Evolutionary conservation across 2,329 filamentous ascomycete genomes (phyloP).

Genomic region (Ophiostoma pallidulum): DNA sequence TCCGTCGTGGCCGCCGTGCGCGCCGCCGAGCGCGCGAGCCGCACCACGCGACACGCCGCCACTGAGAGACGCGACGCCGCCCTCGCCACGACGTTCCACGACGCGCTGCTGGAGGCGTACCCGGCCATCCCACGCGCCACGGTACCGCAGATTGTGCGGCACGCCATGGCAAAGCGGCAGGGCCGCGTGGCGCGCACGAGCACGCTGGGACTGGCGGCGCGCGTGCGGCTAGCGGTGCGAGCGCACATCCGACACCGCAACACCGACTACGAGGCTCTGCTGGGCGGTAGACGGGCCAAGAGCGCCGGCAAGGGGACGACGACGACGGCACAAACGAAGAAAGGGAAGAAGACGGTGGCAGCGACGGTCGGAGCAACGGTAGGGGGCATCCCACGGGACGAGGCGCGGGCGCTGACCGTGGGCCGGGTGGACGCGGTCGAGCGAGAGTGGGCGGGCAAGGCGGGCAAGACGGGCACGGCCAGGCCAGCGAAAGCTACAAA

Average conservation of each 20-base stretch:
- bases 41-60: slow-evolving; percentile 23
- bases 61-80: slow-evolving; percentile 27
- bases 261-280: slow-evolving; percentile 36
- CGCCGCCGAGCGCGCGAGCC: slow-evolving; percentile 24
- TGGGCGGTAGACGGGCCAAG: slow-evolving; percentile 16
- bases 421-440: slow-evolving; percentile 6
- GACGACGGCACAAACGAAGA: no score
- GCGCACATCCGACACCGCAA: slow-evolving; percentile 40
- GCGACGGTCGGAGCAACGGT: background rate
- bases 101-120: slow-evolving; percentile 30
- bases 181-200: slow-evolving; percentile 38
- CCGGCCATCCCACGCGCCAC: slow-evolving; percentile 30
- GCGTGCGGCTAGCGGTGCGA: slow-evolving; percentile 35
- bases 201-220: slow-evolving; percentile 28
- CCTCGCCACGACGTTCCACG: slow-evolving; percentile 24
- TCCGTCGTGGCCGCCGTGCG: slow-evolving; percentile 23
- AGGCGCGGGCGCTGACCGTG: slow-evolving; percentile 18
- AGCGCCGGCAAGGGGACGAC: background rate
- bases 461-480: no score
- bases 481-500: no score
- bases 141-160: slow-evolving; percentile 27
- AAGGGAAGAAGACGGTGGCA: no score
- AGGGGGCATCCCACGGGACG: slow-evolving; percentile 2
- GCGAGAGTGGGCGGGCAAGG: slow-evolving; percentile 2
- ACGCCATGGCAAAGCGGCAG: slow-evolving; percentile 36